Base-by-base conservation (phyloP, 2,329 filamentous ascomycete species). In the Endocalyx cinctus region DNA sequence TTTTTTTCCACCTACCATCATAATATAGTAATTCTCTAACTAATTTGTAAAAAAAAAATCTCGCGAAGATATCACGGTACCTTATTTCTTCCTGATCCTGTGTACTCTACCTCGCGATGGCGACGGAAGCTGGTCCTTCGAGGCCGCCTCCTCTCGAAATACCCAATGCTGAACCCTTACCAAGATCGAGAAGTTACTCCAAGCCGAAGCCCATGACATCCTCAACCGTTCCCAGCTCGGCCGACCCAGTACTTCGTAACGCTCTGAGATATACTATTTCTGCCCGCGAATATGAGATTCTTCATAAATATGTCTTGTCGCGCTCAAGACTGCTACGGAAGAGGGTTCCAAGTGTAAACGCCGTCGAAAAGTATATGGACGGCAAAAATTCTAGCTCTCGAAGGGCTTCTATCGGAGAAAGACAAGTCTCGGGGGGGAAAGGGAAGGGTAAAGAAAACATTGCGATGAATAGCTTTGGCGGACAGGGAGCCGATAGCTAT, bases 241-340 rank as follows among this genome's bases (percentile, higher is more conserved):
- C 62, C 38, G 84, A 90, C 46, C 83, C 85, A 5, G 72, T 94
- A 42, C 72, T 94, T 36, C 85, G 86, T 60, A 94, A 92, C 59
- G 82, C 87, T 27, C 71, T 96, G 38, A 82, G 88, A 46, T 89
- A 95, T 62, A 92, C 85, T 37, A 87, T 89, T 55, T 83, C 79
- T 6, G 80, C 87, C 26, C 79, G 82, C 58, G 89, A 96, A 59
- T 96, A 96, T 61, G 82, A 86, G 46, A 67, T 82, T 1, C 74
- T 96, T 13, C 87, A 95, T 60, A 82, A 83, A 52, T 88, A 89
- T 54, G 74, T 94, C 33, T 72, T 92, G 31, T 87, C 85, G 40
- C 79, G 82, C 29, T 82, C 85, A 27, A 70, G 69, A 33, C 57
- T 73, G 6, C 60, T 83, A 22, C 70, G 69, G 33, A 66, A 68